Conservation (phyloP, 768 basidiomycete species). For the Scleroderma citrinum region DNA sequence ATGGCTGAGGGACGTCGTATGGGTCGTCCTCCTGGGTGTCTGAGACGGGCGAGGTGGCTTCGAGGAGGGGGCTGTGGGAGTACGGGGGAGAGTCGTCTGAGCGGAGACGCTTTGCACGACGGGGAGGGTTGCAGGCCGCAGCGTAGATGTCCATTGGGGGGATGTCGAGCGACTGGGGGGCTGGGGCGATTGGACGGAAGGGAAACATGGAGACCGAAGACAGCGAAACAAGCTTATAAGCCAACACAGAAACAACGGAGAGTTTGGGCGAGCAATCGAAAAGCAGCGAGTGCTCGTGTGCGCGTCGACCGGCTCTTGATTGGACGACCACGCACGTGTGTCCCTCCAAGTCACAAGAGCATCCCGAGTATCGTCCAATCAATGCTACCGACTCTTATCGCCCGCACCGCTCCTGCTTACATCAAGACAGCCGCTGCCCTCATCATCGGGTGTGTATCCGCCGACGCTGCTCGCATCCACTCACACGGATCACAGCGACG, state of each 20-base stretch:
- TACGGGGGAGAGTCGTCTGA: constrained; percentile 11
- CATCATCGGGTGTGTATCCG: constrained; percentile 58
- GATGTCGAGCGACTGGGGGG: neutral
- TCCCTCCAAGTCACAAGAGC: constrained; percentile 1
- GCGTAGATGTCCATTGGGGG: constrained; percentile 27
- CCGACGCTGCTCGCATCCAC: neutral
- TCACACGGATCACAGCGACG: constrained; percentile 53
- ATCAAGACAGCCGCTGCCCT: constrained; percentile 73
- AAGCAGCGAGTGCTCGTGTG: constrained; percentile 18
- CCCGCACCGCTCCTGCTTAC: constrained; percentile 12
- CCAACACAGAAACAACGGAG: neutral
- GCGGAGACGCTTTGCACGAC: constrained; percentile 39
- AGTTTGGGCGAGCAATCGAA: neutral
- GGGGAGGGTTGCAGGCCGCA: constrained; percentile 39
- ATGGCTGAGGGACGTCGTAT: constrained; percentile 11
- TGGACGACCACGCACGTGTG: constrained; percentile 21
- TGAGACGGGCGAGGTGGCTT: constrained; percentile 6
- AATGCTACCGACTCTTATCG: neutral
- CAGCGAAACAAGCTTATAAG: constrained; percentile 1
- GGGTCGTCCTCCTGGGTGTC: constrained; percentile 27
- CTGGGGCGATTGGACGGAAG: constrained; percentile 23
- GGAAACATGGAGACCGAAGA: constrained; percentile 7
- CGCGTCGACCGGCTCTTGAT: constrained; percentile 13
- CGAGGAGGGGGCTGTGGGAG: neutral
- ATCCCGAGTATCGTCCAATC: neutral